Evolutionary conservation across 805 yeast species (phyloP).

Genomic region (Lachancea thermotolerans): DNA sequence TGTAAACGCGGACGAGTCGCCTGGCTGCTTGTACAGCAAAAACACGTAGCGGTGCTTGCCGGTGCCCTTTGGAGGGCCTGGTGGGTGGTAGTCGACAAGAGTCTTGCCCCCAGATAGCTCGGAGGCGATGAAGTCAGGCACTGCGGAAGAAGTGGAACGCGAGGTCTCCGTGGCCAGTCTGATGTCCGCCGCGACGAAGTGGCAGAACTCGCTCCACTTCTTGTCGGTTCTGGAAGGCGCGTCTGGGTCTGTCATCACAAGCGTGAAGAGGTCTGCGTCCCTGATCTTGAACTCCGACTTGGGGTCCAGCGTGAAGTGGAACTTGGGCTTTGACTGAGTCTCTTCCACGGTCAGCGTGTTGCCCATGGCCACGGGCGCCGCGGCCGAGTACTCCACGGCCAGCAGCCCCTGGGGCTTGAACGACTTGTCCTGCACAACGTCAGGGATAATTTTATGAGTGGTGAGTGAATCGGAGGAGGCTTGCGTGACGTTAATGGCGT

Average conservation of each 20-base stretch:
- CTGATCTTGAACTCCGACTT: conserved; percentile 22
- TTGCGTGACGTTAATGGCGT: conserved; percentile 13
- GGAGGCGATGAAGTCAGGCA: conserved; percentile 38
- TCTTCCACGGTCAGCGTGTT: conserved; percentile 58
- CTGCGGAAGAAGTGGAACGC: conserved; percentile 8
- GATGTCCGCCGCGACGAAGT: conserved; percentile 54
- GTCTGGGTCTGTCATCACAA: conserved; percentile 88
- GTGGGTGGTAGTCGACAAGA: conserved; percentile 61
- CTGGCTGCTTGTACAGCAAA: conserved; percentile 60
- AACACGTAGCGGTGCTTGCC: conserved; percentile 86
- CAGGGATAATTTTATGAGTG: conserved; percentile 25
- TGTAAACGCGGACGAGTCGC: conserved; percentile 13
- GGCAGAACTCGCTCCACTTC: conserved; percentile 85
- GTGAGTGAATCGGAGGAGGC: conserved; percentile 21
- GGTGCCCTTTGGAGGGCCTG: conserved; percentile 85
- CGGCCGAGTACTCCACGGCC: conserved; percentile 23
- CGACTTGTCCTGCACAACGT: conserved; percentile 16
- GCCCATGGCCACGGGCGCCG: conserved; percentile 59
- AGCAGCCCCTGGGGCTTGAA: conserved; percentile 23
- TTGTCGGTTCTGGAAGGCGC: conserved; percentile 81
- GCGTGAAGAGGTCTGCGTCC: conserved; percentile 48
- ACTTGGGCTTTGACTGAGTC: conserved; percentile 59
- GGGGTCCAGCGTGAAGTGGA: conserved; percentile 57
- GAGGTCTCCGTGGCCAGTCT: conserved; percentile 12
- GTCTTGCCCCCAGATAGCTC: conserved; percentile 34